phyloP scores from a whole-genome alignment of 2,329 filamentous ascomycete species.

The Remersonia thermophila region DNA sequence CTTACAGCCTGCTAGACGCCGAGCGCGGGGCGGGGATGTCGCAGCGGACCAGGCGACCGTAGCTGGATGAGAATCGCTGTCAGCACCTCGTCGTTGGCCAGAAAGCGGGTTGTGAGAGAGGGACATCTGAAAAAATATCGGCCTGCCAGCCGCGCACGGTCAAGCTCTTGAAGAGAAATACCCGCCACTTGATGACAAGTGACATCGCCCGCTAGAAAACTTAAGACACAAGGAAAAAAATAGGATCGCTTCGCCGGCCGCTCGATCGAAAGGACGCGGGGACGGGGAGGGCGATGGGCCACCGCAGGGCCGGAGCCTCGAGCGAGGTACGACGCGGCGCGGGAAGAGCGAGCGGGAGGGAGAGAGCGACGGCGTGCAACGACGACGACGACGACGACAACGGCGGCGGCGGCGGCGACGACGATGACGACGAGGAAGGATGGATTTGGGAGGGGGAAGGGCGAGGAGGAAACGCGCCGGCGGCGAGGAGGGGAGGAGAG shows the following conservation, averaged over 20 bases:
- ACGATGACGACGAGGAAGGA: too few species aligned
- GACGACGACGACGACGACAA: slow-evolving; percentile 6
- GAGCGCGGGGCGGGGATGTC: slow-evolving; percentile 95
- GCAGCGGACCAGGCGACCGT: slow-evolving; percentile 93
- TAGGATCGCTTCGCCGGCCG: slow-evolving; percentile 27
- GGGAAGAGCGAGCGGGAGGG: slow-evolving; percentile 10
- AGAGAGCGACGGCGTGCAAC: slow-evolving; percentile 11
- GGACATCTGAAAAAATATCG: too few species aligned
- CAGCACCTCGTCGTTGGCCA: slow-evolving; percentile 30
- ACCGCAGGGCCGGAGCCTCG: slow-evolving; percentile 10
- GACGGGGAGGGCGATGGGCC: slow-evolving; percentile 12
- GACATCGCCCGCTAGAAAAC: slow-evolving; percentile 25
- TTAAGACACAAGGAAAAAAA: slow-evolving; percentile 19
- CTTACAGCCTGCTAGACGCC: slow-evolving; percentile 89
- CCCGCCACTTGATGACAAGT: slow-evolving; percentile 23
- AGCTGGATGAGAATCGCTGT: slow-evolving; percentile 45
- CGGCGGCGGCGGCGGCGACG: slow-evolving; percentile 8
- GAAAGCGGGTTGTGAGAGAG: too few species aligned
- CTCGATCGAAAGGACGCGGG: slow-evolving; percentile 28
- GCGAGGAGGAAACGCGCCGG: slow-evolving; percentile 8
- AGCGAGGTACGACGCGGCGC: slow-evolving; percentile 13
- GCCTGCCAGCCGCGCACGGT: slow-evolving; percentile 12
- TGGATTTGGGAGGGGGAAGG: slow-evolving; percentile 5
- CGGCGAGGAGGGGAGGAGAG: slow-evolving; percentile 17
- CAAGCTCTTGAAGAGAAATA: slow-evolving; percentile 12